Evolutionary conservation across 2,329 filamentous ascomycete genomes (phyloP), one percentile per base, ranked within the genome.

Genomic region (Aspergillus sp.): DNA sequence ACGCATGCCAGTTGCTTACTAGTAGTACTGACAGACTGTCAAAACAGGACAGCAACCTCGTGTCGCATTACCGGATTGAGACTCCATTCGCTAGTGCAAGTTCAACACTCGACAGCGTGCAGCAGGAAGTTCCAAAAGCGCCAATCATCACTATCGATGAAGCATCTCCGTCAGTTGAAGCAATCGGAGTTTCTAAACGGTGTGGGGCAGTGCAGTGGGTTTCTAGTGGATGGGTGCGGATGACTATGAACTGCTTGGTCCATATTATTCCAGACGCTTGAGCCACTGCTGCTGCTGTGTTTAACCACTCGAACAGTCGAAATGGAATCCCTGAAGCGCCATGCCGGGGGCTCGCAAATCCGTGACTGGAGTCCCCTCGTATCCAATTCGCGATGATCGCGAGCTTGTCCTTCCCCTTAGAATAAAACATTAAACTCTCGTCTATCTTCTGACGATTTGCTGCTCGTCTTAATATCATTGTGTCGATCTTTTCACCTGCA

Each of bases 381-480:
- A 12, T 48, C 30, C 17, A 24, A 30, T 11, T 48, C 34, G 17
- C 42, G 50, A 47, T 41, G 32, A 48, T 48, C 43, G 26, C 26
- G 9, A 30, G 26, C 4, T 20, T 34, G 41, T 43, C 20, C 41
- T 44, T 30, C 20, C 20, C 9, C 38, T 41, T 24, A 22, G 26
- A 45, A 26, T 42, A 45, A 24, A 24, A 53, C n/a, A 4, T 47
- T 45, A 39, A 26, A 18, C 39, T 4, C 13, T 32, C 52, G 24
- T 54, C 52, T n/a, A 12, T 45, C 15, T 18, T 6, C 34, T 48
- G 52, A 32, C 52, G 36, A 49, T 49, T 30, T 49, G 36, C 36
- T 55, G 45, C 36, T 49, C 13, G 51, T 48, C 51, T 41, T 48
- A 54, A 54, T 54, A 54, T 32, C 36, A 17, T 48, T 41, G 44